Conservation (phyloP, 768 basidiomycete genomes). For the Suillus variegatus region DNA sequence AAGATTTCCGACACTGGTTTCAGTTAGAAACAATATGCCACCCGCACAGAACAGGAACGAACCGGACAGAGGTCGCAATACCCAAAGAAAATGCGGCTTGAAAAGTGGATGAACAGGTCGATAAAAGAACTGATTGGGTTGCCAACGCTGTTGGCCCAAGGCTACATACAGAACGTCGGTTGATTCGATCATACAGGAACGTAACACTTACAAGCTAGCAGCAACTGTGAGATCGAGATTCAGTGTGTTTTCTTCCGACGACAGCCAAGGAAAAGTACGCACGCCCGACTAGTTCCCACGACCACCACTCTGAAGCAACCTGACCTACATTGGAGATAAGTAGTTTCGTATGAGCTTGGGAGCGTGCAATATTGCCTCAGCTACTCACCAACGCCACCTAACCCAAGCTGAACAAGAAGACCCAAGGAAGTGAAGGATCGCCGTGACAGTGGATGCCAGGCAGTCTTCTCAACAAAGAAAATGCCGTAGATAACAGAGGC, state of each 20-base stretch:
- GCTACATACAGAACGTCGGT: conserved; percentile 39
- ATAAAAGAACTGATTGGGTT: conserved; percentile 82
- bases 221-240: conserved; percentile 38
- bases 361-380: neutral
- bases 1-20: conserved; percentile 79
- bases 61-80: conserved; percentile 86
- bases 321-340: conserved; percentile 47
- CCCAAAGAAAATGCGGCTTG: conserved; percentile 83
- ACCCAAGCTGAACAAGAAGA: conserved; percentile 69
- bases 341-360: neutral
- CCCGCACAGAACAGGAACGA: conserved; percentile 14
- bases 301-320: conserved; percentile 94
- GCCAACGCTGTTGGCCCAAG: conserved; percentile 83
- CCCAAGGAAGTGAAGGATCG: conserved; percentile 67
- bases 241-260: conserved; percentile 3
- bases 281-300: conserved; percentile 83
- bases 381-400: conserved; percentile 72
- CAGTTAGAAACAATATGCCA: neutral
- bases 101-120: conserved; percentile 72
- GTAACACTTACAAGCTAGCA: conserved; percentile 47
- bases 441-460: conserved; percentile 79
- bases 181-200: neutral
- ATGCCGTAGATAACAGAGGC: conserved; percentile 64
- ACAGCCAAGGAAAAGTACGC: conserved; percentile 9
- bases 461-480: conserved; percentile 64